Conservation (phyloP, 768 basidiomycete genomes). For the Psilocybe cyanescens region DNA sequence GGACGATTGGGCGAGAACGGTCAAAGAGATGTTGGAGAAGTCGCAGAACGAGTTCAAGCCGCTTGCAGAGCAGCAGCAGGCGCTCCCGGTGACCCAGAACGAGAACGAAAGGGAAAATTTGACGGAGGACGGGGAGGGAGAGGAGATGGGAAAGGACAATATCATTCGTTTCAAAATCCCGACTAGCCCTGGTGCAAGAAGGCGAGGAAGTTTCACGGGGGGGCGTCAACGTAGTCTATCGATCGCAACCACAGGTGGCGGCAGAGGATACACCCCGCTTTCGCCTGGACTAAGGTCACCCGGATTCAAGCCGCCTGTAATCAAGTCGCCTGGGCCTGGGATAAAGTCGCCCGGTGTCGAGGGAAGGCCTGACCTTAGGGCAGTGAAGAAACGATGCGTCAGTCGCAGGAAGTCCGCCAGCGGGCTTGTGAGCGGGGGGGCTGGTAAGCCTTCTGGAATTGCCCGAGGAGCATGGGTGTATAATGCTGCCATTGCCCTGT, state of each 20-base stretch:
- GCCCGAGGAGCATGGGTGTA: conserved; percentile 50
- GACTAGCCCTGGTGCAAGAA: conserved; percentile 20
- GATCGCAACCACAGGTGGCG: conserved; percentile 10
- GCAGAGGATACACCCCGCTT: neutral
- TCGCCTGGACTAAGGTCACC: conserved; percentile 5
- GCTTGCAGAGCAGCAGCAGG: conserved; percentile 40
- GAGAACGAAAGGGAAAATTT: conserved; percentile 21
- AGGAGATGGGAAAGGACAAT: conserved; percentile 9
- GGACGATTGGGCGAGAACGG: conserved; percentile 61
- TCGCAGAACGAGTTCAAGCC: conserved; percentile 63
- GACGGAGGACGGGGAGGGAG: conserved; percentile 9
- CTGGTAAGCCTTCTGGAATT: conserved; percentile 12
- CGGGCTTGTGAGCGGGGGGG: conserved; percentile 28
- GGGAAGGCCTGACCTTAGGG: conserved; percentile 29
- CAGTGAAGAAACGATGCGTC: conserved; percentile 50
- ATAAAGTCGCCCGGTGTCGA: conserved; percentile 1
- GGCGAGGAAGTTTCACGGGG: conserved; percentile 15
- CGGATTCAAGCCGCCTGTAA: conserved; percentile 12
- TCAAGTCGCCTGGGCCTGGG: conserved; percentile 1
- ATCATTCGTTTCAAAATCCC: conserved; percentile 32
- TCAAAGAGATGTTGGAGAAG: conserved; percentile 53
- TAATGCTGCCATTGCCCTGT: conserved; percentile 49
- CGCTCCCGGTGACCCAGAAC: neutral
- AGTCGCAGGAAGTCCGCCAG: conserved; percentile 16
- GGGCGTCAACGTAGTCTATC: conserved; percentile 40